A percentile compares a stretch with the other conserved stretches of the same genome.
Conservation (phyloP, 257 asterid species). For the Euphrasia confusa region DNA sequence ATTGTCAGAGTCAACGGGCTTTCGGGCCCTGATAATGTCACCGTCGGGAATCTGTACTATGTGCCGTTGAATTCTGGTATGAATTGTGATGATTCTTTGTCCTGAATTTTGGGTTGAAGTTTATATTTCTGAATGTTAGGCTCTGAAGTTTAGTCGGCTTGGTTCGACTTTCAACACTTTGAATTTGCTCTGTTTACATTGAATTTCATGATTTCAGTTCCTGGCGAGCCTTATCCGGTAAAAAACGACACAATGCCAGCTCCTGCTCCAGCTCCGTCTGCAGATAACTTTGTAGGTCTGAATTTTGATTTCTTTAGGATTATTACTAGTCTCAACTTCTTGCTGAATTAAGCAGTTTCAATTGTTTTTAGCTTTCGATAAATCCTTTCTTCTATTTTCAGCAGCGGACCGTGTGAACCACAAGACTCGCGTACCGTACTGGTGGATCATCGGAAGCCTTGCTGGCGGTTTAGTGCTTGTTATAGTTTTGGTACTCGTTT, state of each 20-base stretch:
- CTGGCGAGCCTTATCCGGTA: conserved; percentile 68
- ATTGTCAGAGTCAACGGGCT: conserved; percentile 77
- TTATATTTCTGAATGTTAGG: too few species aligned
- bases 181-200: neutral
- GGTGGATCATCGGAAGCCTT: conserved; percentile 89
- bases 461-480: conserved; percentile 68
- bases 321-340: neutral
- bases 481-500: conserved; percentile 40
- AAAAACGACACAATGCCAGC: conserved; percentile 41
- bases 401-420: conserved; percentile 52
- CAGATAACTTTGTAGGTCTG: conserved; percentile 56
- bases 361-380: neutral
- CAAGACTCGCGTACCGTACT: conserved; percentile 49
- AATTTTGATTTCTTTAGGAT: neutral
- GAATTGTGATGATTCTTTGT: conserved; percentile 5
- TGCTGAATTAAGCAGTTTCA: neutral
- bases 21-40: conserved; percentile 76
- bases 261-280: conserved; percentile 72
- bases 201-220: conserved; percentile 48
- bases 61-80: conserved; percentile 84
- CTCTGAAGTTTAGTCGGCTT: too few species aligned
- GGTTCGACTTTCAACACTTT: neutral
- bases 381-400: conserved; percentile 6
- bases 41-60: conserved; percentile 72
- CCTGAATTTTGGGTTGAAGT: conserved; percentile 8